Evolutionary conservation across 1,284 basidiomycete species (phyloP).

Genomic region (Fomitiporia mediterranea): DNA sequence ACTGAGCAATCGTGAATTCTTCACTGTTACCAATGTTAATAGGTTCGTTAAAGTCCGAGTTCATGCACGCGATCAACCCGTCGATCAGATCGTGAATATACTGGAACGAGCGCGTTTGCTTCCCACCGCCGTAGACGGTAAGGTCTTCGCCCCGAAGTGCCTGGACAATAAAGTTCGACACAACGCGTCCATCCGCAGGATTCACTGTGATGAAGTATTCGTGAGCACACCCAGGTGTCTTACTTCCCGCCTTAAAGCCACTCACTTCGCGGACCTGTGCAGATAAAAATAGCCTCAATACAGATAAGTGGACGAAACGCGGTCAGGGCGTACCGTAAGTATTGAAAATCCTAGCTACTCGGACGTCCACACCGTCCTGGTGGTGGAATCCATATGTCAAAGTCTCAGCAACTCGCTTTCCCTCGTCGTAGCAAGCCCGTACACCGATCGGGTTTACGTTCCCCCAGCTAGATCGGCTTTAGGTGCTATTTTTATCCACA

Average conservation of each 20-base stretch:
- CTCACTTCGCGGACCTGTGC: slow-evolving; percentile 27
- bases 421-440: slow-evolving; percentile 98
- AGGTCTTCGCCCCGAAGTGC: slow-evolving; percentile 93
- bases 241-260: slow-evolving; percentile 8
- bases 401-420: slow-evolving; percentile 93
- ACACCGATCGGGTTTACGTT: slow-evolving; percentile 98
- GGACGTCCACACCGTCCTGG: slow-evolving; percentile 92
- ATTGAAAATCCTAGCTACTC: slow-evolving; percentile 96
- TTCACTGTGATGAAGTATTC: slow-evolving; percentile 62
- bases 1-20: slow-evolving; percentile 92
- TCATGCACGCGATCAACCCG: slow-evolving; percentile 89
- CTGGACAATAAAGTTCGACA: slow-evolving; percentile 98
- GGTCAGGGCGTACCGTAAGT: slow-evolving; percentile 54
- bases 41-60: slow-evolving; percentile 84
- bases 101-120: slow-evolving; percentile 95
- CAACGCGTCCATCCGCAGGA: slow-evolving; percentile 92
- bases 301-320: neutral
- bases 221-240: slow-evolving; percentile 2
- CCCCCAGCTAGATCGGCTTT: slow-evolving; percentile 69
- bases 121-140: slow-evolving; percentile 96
- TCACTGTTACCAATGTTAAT: slow-evolving; percentile 94
- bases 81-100: slow-evolving; percentile 84
- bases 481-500: neutral
- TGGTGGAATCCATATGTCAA: slow-evolving; percentile 92
- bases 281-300: neutral